Evolutionary conservation across 192 early-diverging fungal species (phyloP).

Genomic region (Coemansia furcata): DNA sequence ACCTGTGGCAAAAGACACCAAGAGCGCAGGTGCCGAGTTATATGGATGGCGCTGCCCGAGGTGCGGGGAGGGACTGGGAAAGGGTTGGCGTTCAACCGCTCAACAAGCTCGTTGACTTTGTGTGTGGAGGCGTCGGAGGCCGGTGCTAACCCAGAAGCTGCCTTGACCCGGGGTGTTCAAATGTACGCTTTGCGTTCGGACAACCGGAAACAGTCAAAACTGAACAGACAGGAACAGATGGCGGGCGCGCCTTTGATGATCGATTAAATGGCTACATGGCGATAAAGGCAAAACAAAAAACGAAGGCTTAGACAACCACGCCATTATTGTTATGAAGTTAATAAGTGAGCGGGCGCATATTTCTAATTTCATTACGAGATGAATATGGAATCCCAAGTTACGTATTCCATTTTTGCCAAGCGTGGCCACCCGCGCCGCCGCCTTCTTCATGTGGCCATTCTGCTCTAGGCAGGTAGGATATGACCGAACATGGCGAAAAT

Average conservation of each 20-base stretch:
- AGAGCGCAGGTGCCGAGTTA: not conserved
- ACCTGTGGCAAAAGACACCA: not conserved
- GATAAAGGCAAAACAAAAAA: conserved; percentile 7
- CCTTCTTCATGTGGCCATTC: conserved; percentile 11
- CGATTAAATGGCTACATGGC: conserved; percentile 37
- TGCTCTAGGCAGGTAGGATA: not conserved
- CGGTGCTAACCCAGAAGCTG: not conserved
- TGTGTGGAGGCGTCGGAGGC: not conserved
- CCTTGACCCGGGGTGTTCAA: not conserved
- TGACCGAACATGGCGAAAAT: not conserved
- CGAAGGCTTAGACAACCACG: conserved; percentile 39
- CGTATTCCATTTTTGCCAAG: conserved; percentile 19
- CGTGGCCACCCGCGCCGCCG: conserved; percentile 6
- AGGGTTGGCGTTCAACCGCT: not conserved
- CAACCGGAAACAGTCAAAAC: conserved; percentile 3
- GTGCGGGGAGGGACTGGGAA: not conserved
- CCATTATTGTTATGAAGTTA: conserved; percentile 22
- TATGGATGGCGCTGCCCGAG: not conserved
- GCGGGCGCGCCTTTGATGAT: conserved; percentile 11
- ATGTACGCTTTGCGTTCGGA: not conserved
- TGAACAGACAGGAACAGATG: conserved; percentile 3
- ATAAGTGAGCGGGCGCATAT: conserved; percentile 15
- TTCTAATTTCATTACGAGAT: conserved; percentile 47
- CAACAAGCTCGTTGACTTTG: not conserved
- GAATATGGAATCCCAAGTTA: conserved; percentile 44